Percentiles rank a stretch among this genome's conserved stretches.
Conservation (phyloP, 345 rosid genomes). For the Psidium friedrichsthalianum region DNA sequence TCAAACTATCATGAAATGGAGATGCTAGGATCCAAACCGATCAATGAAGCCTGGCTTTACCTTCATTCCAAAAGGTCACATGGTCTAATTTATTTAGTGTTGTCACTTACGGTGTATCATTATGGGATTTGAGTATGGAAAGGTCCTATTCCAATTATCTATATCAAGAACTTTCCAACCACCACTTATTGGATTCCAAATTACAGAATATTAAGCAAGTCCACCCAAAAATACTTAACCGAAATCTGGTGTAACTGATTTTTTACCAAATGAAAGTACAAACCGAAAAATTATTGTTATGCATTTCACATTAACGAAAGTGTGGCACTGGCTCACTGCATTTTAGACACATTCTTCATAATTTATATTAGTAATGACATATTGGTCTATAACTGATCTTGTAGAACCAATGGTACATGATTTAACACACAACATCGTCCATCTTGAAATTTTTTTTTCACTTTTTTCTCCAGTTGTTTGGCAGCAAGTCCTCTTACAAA, state of each 20-base stretch:
- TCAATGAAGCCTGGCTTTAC: neutral
- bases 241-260: neutral
- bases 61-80: neutral
- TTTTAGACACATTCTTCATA: neutral
- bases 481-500: neutral
- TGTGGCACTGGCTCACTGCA: neutral
- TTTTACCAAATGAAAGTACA: neutral
- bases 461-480: neutral
- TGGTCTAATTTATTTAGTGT: neutral
- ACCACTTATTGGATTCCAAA: neutral
- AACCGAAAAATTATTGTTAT: neutral
- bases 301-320: neutral
- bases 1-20: neutral
- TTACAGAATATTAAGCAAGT: neutral
- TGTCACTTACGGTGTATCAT: neutral
- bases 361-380: neutral
- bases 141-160: neutral
- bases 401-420: neutral
- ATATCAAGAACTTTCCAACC: neutral
- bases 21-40: neutral
- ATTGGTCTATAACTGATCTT: neutral
- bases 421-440: neutral
- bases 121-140: neutral
- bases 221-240: neutral
- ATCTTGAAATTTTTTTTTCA: neutral